phyloP scores from a whole-genome alignment of 2,329 filamentous ascomycete genomes.

The Onygenales sp. region DNA sequence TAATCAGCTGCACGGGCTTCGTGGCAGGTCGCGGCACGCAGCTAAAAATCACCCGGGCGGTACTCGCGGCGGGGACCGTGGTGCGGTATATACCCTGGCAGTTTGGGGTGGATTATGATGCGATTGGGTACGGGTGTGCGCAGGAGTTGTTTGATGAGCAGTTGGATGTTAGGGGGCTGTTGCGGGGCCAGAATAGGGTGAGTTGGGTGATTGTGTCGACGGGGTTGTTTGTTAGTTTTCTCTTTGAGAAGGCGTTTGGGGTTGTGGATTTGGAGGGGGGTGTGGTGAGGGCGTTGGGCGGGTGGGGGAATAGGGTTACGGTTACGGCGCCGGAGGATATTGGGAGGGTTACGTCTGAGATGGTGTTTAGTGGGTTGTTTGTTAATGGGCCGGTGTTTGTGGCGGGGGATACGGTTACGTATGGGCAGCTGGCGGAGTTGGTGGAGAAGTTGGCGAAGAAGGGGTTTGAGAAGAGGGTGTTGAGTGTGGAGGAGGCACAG shows the following conservation, averaged over 20 bases:
- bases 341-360: constrained; percentile 48
- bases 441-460: constrained; percentile 38
- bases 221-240: constrained; percentile 61
- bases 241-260: constrained; percentile 55
- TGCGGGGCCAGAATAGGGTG: constrained; percentile 40
- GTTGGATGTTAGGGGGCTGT: constrained; percentile 45
- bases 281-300: constrained; percentile 46
- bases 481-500: constrained; percentile 38
- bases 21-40: constrained; percentile 46
- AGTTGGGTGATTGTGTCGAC: constrained; percentile 59
- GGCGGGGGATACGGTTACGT: constrained; percentile 55
- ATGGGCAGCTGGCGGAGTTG: constrained; percentile 44
- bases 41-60: constrained; percentile 48
- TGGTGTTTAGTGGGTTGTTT: constrained; percentile 37
- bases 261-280: constrained; percentile 43
- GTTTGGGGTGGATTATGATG: constrained; percentile 63
- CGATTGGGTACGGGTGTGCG: constrained; percentile 47
- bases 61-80: constrained; percentile 38
- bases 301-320: constrained; percentile 54
- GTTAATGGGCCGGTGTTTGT: constrained; percentile 45
- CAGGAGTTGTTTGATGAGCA: constrained; percentile 63
- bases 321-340: constrained; percentile 57
- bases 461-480: constrained; percentile 41
- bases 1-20: constrained; percentile 57
- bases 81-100: constrained; percentile 60